Evolutionary conservation across 176 grass and related monocot species (phyloP).

Genomic region (Zea luxurians): DNA sequence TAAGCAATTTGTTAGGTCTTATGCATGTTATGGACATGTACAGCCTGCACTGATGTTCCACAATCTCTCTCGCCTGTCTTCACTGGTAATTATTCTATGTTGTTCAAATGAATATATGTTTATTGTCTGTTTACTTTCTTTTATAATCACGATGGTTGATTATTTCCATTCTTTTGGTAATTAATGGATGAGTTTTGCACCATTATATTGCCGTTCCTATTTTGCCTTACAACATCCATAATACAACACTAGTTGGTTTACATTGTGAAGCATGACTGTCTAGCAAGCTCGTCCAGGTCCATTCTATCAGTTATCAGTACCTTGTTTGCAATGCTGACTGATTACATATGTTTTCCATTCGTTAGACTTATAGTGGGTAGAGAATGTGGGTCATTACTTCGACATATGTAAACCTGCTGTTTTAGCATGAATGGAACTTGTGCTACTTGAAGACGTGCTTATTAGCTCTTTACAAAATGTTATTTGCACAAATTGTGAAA

Average conservation of each 20-base stretch:
- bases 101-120: slow-evolving; percentile 15
- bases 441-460: slow-evolving; percentile 4
- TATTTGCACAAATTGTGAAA: slow-evolving; percentile 16
- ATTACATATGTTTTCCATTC: slow-evolving; percentile 15
- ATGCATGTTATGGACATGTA: slow-evolving; percentile 41
- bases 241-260: neutral
- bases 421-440: neutral
- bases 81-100: slow-evolving; percentile 49
- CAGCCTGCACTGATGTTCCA: slow-evolving; percentile 50
- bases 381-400: slow-evolving; percentile 6
- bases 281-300: neutral
- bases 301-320: slow-evolving; percentile 9
- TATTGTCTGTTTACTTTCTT: slow-evolving; percentile 11
- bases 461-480: slow-evolving; percentile 13
- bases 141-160: neutral
- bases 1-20: slow-evolving; percentile 34
- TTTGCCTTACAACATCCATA: neutral
- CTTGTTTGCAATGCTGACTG: neutral
- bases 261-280: neutral
- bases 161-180: neutral
- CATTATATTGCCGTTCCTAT: neutral
- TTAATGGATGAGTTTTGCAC: neutral
- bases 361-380: slow-evolving; percentile 13
- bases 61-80: slow-evolving; percentile 51
- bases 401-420: slow-evolving; percentile 1